phyloP scores from a whole-genome alignment of 108 stramenopile genomes.

The Cyclotella cryptica region DNA sequence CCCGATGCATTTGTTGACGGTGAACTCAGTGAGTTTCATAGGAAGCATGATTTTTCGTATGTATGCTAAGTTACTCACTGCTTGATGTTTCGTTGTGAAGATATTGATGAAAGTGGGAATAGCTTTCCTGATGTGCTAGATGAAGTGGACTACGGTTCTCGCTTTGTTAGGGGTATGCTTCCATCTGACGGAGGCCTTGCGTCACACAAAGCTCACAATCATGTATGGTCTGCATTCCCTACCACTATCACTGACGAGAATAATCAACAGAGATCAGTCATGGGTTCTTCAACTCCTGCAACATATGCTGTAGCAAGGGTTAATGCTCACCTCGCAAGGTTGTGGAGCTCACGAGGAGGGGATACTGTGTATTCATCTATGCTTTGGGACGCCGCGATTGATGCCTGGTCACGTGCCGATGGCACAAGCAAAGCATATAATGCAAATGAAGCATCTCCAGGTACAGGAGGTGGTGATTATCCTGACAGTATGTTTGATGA shows the following conservation, averaged over 20 bases:
- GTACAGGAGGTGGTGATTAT: slow-evolving; percentile 40
- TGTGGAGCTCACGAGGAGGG: slow-evolving; percentile 18
- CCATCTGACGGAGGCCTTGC: slow-evolving; percentile 39
- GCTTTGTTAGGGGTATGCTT: slow-evolving; percentile 41
- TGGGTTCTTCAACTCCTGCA: slow-evolving; percentile 40
- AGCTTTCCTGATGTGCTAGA: slow-evolving; percentile 32
- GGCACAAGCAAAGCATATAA: slow-evolving; percentile 36
- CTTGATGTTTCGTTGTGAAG: background rate
- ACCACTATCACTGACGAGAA: slow-evolving; percentile 35
- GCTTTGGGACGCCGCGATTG: slow-evolving; percentile 26
- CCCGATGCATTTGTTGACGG: slow-evolving; percentile 36
- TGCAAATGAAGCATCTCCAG: slow-evolving; percentile 36
- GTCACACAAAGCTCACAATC: slow-evolving; percentile 37
- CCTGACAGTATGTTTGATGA: slow-evolving; percentile 25
- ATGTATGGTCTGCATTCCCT: slow-evolving; percentile 37
- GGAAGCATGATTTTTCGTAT: background rate
- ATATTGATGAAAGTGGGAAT: slow-evolving; percentile 41
- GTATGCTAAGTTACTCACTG: background rate
- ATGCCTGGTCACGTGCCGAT: slow-evolving; percentile 36
- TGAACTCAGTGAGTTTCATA: background rate
- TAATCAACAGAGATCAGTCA: slow-evolving; percentile 10
- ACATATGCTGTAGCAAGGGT: slow-evolving; percentile 42
- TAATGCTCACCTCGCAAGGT: slow-evolving; percentile 39
- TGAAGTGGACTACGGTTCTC: slow-evolving; percentile 37
- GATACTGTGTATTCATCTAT: slow-evolving; percentile 8